phyloP scores from a whole-genome alignment of 2,329 filamentous ascomycete species.

The Paramyrothecium sp. region DNA sequence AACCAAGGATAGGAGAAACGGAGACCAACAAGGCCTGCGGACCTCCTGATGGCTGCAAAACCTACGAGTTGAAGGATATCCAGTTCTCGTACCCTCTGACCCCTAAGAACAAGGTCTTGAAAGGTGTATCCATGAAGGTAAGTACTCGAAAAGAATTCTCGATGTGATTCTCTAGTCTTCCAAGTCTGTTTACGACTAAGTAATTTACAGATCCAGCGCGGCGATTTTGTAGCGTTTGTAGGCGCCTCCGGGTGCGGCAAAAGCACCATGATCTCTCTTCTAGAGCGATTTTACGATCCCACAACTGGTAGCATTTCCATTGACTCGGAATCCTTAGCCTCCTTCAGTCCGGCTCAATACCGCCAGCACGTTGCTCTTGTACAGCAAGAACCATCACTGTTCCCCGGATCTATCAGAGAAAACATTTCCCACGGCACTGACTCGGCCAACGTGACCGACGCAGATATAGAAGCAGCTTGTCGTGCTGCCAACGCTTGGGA shows the following conservation, averaged over 20 bases:
- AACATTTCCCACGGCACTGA: constrained; percentile 58
- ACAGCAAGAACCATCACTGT: constrained; percentile 63
- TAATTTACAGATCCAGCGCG: background rate
- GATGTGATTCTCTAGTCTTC: background rate
- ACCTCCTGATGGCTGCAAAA: background rate
- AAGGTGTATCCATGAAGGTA: background rate
- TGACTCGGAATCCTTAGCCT: constrained; percentile 37
- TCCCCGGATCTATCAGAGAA: constrained; percentile 77
- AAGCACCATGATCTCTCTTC: constrained; percentile 56
- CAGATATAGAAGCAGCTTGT: constrained; percentile 39
- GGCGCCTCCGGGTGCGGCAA: constrained; percentile 57
- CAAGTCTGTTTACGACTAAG: no score
- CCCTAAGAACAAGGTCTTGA: background rate
- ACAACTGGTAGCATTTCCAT: constrained; percentile 45
- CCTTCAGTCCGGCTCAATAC: constrained; percentile 47
- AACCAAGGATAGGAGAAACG: background rate
- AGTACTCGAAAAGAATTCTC: background rate
- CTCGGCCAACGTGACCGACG: constrained; percentile 17
- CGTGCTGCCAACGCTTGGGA: constrained; percentile 45
- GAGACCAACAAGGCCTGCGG: background rate
- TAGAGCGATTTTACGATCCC: constrained; percentile 45
- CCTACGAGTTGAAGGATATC: background rate
- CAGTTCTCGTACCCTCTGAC: constrained; percentile 9
- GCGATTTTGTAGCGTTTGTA: constrained; percentile 50
- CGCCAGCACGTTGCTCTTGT: constrained; percentile 53